These are phyloP conservation scores for Mycena polygramma DNA, from an alignment of 768 basidiomycete species.

Conservation along the genomic window DNA sequence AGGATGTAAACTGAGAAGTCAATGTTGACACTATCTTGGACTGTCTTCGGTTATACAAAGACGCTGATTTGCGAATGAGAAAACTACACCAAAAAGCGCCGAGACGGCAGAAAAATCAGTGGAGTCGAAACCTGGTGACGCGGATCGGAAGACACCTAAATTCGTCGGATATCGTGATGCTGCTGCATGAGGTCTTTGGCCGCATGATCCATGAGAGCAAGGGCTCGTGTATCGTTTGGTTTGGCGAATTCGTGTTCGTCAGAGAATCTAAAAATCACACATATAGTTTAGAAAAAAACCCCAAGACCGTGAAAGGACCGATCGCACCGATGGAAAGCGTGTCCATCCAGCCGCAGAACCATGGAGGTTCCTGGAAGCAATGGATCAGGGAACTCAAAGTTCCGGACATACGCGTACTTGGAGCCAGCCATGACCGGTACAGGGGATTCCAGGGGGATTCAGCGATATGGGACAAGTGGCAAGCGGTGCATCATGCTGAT, in stretches of 20 bases:
- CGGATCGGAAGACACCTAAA: conserved; percentile 72
- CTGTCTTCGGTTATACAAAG: conserved; percentile 86
- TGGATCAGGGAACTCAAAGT: conserved; percentile 90
- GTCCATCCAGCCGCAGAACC: conserved; percentile 90
- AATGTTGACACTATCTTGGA: conserved; percentile 65
- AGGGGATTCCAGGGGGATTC: too few relatives aligned
- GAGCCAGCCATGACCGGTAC: conserved; percentile 83
- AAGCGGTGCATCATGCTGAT: too few relatives aligned
- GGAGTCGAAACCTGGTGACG: conserved; percentile 71
- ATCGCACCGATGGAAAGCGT: conserved; percentile 88
- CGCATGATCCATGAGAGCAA: conserved; percentile 92
- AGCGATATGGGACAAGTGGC: background rate
- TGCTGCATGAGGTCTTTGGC: conserved; percentile 86
- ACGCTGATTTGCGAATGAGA: conserved; percentile 79
- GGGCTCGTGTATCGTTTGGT: conserved; percentile 90
- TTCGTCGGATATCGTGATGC: conserved; percentile 93
- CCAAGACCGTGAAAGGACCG: too few relatives aligned
- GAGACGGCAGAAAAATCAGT: conserved; percentile 79
- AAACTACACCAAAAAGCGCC: conserved; percentile 69
- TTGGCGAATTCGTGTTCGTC: conserved; percentile 86
- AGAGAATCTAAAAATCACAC: conserved; percentile 72
- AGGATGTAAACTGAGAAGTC: conserved; percentile 66
- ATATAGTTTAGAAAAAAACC: background rate
- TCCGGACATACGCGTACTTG: conserved; percentile 89
- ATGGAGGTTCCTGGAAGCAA: conserved; percentile 88